These are phyloP conservation scores for Solanum hybrid DNA, from an alignment of 305 asterid genomes.

Conservation along the genomic window DNA sequence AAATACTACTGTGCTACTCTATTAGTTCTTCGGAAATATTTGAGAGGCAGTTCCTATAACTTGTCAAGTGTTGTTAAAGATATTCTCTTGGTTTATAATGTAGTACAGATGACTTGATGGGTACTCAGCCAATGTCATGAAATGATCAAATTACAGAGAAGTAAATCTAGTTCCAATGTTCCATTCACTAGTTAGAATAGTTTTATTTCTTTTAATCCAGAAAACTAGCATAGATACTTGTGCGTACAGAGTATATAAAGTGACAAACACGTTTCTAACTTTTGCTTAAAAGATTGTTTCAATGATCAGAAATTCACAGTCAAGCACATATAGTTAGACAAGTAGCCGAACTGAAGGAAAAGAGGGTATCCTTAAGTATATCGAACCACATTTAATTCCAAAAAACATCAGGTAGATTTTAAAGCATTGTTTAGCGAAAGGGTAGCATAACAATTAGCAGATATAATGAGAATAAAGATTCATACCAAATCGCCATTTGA, in stretches of 20 bases:
- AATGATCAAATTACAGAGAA: background rate
- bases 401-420: background rate
- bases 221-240: background rate
- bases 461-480: background rate
- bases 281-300: background rate
- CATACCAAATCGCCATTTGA: slow-evolving; percentile 32
- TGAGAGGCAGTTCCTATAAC: background rate
- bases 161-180: background rate
- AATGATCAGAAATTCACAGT: background rate
- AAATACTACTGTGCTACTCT: background rate
- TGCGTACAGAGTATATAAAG: background rate
- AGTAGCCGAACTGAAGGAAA: background rate
- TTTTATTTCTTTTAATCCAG: background rate
- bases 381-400: background rate
- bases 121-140: background rate
- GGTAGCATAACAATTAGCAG: background rate
- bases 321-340: background rate
- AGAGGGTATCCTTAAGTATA: background rate
- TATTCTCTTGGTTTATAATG: background rate
- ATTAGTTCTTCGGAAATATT: background rate
- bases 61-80: background rate
- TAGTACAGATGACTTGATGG: background rate
- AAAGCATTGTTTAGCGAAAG: background rate
- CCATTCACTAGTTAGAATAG: background rate
- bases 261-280: background rate